phyloP scores from a whole-genome alignment of 163 green algal species.

The Chlamydomonas reinhardtii region DNA sequence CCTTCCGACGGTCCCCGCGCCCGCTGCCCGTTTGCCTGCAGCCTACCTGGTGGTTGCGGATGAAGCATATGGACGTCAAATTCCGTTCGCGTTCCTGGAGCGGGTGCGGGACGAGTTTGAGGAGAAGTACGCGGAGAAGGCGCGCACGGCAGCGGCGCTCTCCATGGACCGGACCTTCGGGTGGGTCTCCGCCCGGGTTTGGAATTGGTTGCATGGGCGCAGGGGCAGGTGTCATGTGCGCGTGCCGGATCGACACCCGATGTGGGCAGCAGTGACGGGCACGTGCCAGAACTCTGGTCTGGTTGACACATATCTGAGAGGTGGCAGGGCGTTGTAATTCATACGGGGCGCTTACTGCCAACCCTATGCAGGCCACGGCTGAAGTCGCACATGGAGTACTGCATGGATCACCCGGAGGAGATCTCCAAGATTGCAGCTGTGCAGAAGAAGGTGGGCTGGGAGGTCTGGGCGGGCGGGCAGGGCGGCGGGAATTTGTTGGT shows the following conservation, averaged over 20 bases:
- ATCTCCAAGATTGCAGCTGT: slow-evolving; percentile 90
- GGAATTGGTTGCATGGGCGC: too few relatives aligned
- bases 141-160: slow-evolving; percentile 76
- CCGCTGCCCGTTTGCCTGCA: slow-evolving; percentile 32
- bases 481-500: too few relatives aligned
- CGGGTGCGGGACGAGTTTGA: slow-evolving; percentile 90
- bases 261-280: too few relatives aligned
- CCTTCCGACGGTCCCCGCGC: neutral
- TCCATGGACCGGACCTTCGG: slow-evolving; percentile 90
- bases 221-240: too few relatives aligned
- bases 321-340: too few relatives aligned
- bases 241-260: too few relatives aligned
- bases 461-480: too few relatives aligned
- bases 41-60: slow-evolving; percentile 92
- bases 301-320: too few relatives aligned
- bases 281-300: too few relatives aligned
- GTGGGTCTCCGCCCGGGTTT: slow-evolving; percentile 13
- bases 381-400: slow-evolving; percentile 97
- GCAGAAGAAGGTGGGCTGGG: slow-evolving; percentile 79
- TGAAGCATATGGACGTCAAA: slow-evolving; percentile 87
- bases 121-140: slow-evolving; percentile 81
- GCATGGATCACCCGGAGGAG: slow-evolving; percentile 91
- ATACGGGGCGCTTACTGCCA: too few relatives aligned
- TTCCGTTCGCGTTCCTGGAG: slow-evolving; percentile 95
- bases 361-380: slow-evolving; percentile 86